These are phyloP conservation scores for Thinopyrum elongatum DNA, from an alignment of 176 grass and related monocot genomes.

Conservation along the genomic window DNA sequence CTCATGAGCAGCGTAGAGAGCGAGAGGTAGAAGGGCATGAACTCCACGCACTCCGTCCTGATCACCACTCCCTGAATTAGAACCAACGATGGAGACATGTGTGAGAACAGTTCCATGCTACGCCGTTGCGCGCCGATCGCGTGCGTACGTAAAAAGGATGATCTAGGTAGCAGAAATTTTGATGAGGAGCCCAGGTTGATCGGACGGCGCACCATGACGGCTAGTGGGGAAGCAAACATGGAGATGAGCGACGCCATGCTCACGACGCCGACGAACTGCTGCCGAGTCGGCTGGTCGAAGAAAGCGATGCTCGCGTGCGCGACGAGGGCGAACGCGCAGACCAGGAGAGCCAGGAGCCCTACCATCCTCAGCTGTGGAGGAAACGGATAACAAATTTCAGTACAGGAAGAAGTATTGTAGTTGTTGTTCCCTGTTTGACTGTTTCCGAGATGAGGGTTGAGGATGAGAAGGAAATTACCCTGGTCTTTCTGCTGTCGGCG, in stretches of 20 bases:
- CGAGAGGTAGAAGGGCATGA: conserved; percentile 93
- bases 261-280: conserved; percentile 52
- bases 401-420: background rate
- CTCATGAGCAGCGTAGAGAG: conserved; percentile 73
- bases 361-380: conserved; percentile 52
- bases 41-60: conserved; percentile 77
- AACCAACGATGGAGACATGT: background rate
- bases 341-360: conserved; percentile 38
- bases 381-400: background rate
- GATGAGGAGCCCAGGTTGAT: background rate
- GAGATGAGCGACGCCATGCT: conserved; percentile 60
- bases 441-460: background rate
- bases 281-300: conserved; percentile 48
- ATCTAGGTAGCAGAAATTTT: background rate
- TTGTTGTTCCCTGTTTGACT: background rate
- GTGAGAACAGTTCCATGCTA: background rate
- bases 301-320: conserved; percentile 35
- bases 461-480: conserved; percentile 29
- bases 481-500: conserved; percentile 49
- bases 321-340: conserved; percentile 37
- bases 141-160: background rate
- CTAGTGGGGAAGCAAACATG: conserved; percentile 82
- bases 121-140: background rate
- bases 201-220: conserved; percentile 54
- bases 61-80: conserved; percentile 81